Percentiles rank a stretch among this genome's conserved stretches.
These are phyloP conservation scores for Phytopythium helicoides DNA, from an alignment of 352 stramenopile species.

Conservation along the genomic window DNA sequence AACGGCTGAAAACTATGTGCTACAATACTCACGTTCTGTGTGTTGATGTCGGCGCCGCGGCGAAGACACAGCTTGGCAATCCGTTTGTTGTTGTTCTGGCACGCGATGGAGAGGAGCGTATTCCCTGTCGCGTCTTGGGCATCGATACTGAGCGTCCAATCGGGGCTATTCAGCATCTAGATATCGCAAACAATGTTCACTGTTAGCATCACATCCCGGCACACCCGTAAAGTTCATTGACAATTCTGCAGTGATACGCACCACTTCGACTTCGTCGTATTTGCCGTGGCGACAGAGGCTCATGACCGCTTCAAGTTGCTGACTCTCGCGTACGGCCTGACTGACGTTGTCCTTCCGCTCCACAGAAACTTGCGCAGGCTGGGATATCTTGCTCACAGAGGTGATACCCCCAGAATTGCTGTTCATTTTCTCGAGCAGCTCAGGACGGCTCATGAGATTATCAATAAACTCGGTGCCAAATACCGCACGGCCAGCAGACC, in stretches of 20 bases:
- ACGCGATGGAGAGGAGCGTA: slow-evolving; percentile 91
- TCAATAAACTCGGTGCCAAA: slow-evolving; percentile 66
- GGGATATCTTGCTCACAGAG: not conserved
- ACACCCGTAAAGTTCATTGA: too few species aligned
- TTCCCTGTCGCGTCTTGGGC: slow-evolving; percentile 92
- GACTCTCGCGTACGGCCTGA: slow-evolving; percentile 76
- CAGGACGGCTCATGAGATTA: slow-evolving; percentile 55
- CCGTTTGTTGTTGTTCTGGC: slow-evolving; percentile 96
- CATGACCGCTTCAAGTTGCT: slow-evolving; percentile 90
- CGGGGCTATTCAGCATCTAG: slow-evolving; percentile 86
- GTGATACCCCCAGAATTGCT: not conserved
- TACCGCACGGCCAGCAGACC: slow-evolving; percentile 70
- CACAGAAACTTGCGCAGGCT: slow-evolving; percentile 9
- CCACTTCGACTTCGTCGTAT: slow-evolving; percentile 83
- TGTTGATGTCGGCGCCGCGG: slow-evolving; percentile 92
- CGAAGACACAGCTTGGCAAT: slow-evolving; percentile 94
- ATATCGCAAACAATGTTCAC: not conserved
- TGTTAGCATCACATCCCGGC: not conserved
- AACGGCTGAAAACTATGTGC: not conserved
- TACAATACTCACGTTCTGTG: slow-evolving; percentile 73
- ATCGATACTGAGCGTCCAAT: slow-evolving; percentile 91
- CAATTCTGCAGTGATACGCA: slow-evolving; percentile 14
- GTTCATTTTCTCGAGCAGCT: slow-evolving; percentile 36
- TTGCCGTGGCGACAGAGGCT: slow-evolving; percentile 89
- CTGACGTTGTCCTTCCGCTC: slow-evolving; percentile 74